Evolutionary conservation across 805 yeast species (phyloP), one percentile per base, ranked within the genome.

Genomic region (Suhomyces kilbournensis): DNA sequence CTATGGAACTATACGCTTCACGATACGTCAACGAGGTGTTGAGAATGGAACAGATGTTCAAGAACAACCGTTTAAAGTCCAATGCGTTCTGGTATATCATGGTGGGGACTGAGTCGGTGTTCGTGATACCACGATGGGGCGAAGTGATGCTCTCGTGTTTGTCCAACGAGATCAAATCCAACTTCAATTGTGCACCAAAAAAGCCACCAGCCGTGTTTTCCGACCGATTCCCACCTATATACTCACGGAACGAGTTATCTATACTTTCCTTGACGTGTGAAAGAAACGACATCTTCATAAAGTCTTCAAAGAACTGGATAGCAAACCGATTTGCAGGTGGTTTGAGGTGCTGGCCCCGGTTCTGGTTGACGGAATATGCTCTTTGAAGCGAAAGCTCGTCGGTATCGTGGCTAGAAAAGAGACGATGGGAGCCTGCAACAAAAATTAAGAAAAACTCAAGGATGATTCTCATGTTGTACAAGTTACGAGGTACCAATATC

Each of bases 391-490:
- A 39, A 34, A 9, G 47, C 53, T 42, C 30, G 17, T 46, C 38
- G 4, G 50, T 54, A 7, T 55, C 58, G 4, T 48, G 54, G 47
- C 61, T 63, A 50, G 32, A n/a, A 44, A 71, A 66, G 2, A 75
- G 50, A 25, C 53, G 53, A 48, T 76, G 70, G 1, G 88, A 71
- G 1, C 88, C 84, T 44, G 88, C 84, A 23, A 83, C 74, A 61
- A 89, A 90, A 10, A 83, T 70, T 46, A 90, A 75, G 38, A 90
- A 82, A 38, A 88, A 85, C 52, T 88, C 96, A 47, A 90, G 68
- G 14, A 91, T 79, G 4, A 88, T 78, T 57, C 92, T 79, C 86
- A 92, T 89, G 60, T 91, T 90, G 68, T 87, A 84, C 14, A 90
- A 78, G 61, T 83, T 84, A 2, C 90, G 83, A 0, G 84, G 82